Conservation (phyloP, 2,329 filamentous ascomycete species). For the Fusarium nelsonii region DNA sequence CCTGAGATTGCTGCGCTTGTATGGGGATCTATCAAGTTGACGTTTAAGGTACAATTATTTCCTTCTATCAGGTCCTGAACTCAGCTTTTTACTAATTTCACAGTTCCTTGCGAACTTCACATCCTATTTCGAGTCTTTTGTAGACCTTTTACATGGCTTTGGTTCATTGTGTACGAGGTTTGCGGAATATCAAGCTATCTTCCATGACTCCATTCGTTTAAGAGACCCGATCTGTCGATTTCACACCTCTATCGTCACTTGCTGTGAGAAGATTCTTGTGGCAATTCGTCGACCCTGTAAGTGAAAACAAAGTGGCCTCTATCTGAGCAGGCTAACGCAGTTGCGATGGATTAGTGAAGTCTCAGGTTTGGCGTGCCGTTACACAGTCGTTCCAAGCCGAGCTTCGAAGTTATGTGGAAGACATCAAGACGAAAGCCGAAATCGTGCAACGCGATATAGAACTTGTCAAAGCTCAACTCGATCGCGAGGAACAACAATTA, state of each 20-base stretch:
- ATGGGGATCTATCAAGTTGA: constrained; percentile 26
- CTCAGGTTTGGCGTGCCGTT: background rate
- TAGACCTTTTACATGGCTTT: constrained; percentile 23
- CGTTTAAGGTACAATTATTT: constrained; percentile 21
- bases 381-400: constrained; percentile 28
- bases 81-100: constrained; percentile 1
- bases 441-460: constrained; percentile 12
- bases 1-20: constrained; percentile 14
- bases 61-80: background rate
- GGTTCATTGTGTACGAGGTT: constrained; percentile 11
- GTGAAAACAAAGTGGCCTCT: background rate
- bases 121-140: constrained; percentile 38
- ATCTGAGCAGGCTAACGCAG: too few relatives aligned
- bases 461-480: constrained; percentile 7
- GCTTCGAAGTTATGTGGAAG: constrained; percentile 18
- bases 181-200: constrained; percentile 23
- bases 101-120: constrained; percentile 32
- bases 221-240: constrained; percentile 5
- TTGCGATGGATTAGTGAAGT: background rate
- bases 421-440: constrained; percentile 21
- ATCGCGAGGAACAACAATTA: constrained; percentile 8
- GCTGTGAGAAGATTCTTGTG: constrained; percentile 22
- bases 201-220: background rate
- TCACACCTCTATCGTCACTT: constrained; percentile 13
- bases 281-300: constrained; percentile 3